Percentiles rank a stretch among this genome's conserved stretches.
phyloP scores from a whole-genome alignment of 805 yeast genomes.

The Candida cerambycidarum region DNA sequence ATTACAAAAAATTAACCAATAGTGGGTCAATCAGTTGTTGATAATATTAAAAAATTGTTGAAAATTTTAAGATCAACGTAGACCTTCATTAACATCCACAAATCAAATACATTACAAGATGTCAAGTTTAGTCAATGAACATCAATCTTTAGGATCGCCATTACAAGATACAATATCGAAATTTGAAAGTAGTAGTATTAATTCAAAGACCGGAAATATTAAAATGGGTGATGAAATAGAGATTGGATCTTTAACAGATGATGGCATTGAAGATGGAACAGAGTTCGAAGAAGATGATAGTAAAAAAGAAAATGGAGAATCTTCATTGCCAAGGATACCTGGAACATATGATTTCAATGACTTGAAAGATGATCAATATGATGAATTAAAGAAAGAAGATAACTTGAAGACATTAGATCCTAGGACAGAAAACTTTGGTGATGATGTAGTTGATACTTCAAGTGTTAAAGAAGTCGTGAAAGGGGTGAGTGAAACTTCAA shows the following conservation, averaged over 20 bases:
- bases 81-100: no score
- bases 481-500: no score
- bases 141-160: slow-evolving; percentile 14
- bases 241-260: slow-evolving; percentile 5
- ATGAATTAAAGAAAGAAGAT: slow-evolving; percentile 1
- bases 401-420: slow-evolving; percentile 46
- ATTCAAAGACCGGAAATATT: not conserved
- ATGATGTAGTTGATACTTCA: not conserved
- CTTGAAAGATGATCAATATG: slow-evolving; percentile 12
- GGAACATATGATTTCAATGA: slow-evolving; percentile 24
- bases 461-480: not conserved
- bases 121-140: slow-evolving; percentile 9
- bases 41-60: no score
- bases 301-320: slow-evolving; percentile 5
- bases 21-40: not conserved
- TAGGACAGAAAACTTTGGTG: slow-evolving; percentile 38
- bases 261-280: not conserved
- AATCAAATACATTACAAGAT: no score
- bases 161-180: slow-evolving; percentile 15
- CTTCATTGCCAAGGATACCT: slow-evolving; percentile 24
- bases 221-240: slow-evolving; percentile 10
- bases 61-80: no score
- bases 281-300: slow-evolving; percentile 2
- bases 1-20: no score
- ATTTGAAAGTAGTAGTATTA: slow-evolving; percentile 5